phyloP scores from a whole-genome alignment of 2,329 filamentous ascomycete species.

The Ramularia collo-cygni region DNA sequence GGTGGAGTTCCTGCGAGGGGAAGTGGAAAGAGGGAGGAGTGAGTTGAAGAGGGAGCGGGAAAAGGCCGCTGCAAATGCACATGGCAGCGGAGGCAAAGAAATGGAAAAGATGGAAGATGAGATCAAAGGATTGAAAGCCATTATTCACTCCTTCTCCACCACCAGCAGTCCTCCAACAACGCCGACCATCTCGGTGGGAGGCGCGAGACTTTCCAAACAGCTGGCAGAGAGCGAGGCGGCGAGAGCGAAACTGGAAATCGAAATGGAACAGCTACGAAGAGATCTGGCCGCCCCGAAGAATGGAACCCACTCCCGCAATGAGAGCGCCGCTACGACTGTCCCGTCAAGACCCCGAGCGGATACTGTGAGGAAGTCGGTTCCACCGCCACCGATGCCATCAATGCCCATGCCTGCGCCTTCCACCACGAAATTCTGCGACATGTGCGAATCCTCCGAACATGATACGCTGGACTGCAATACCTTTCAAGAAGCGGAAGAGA shows the following conservation, averaged over 20 bases:
- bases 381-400: no score
- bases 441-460: constrained; percentile 85
- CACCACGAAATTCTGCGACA: constrained; percentile 72
- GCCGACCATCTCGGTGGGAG: constrained; percentile 24
- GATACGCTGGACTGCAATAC: constrained; percentile 84
- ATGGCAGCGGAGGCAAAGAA: constrained; percentile 53
- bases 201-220: constrained; percentile 49
- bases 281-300: constrained; percentile 38
- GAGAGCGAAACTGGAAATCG: constrained; percentile 76
- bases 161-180: no score
- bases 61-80: constrained; percentile 57
- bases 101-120: constrained; percentile 94
- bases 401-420: no score
- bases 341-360: constrained; percentile 7
- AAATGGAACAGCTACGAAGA: constrained; percentile 60
- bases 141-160: constrained; percentile 89
- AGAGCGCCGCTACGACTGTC: constrained; percentile 19
- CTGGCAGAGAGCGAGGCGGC: constrained; percentile 71
- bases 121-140: constrained; percentile 92
- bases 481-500: constrained; percentile 10
- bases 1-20: constrained; percentile 88
- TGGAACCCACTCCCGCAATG: constrained; percentile 38
- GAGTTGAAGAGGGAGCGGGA: constrained; percentile 85
- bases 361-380: no score
- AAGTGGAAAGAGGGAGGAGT: constrained; percentile 83